Base-by-base conservation (phyloP, 441 rosid species). In the Cnidoscolus chayamansa region DNA sequence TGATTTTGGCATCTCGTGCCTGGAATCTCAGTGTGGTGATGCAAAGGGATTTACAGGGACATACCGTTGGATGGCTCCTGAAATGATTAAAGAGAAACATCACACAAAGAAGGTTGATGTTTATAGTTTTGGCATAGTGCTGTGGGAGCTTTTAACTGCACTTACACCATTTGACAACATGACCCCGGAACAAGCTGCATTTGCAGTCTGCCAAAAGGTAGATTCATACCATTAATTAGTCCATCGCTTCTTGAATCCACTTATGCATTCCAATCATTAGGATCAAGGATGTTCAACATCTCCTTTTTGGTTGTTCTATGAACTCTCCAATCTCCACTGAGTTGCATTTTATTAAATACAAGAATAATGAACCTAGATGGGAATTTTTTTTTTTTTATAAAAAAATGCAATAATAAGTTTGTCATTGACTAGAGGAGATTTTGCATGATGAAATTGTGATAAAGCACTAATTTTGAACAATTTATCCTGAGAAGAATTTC, bases 41-140 rank as follows among this genome's bases (percentile, higher is more conserved):
- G 79, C 87, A 63, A 90, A 87, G 79, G 96, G 96, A 67, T 90
- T 90, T 76, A 90, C 88, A 0, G 91, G 96, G 35, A 90, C 96
- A 13, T 90, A 88, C 74, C 96, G 91, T 20, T 90, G 95, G 93
- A 90, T 90, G 95, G 93, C 96, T 71, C 95, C 92, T 32, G 95
- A 90, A 80, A 90, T 90, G 95, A 88, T 90, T 74, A 85, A 81
- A 77, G 92, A 84, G 78, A 90, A 90, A 74, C 87, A 74, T 37
- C 91, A 90, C 71, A 88, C 96, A 7, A 90, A 87, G 85, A 90
- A 90, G 76, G 91, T 90, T 53, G 96, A 90, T 62, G 90, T 90
- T 67, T 90, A 90, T 77, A 88, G 96, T 79, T 90, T 88, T 72
- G 96, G 93, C 67, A 87, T 90, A 31, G 93, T 90, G 70, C 81